Evolutionary conservation across 2,329 filamentous ascomycete genomes (phyloP), one percentile per base, ranked within the genome.

Genomic region (Cytospora paraplurivora): DNA sequence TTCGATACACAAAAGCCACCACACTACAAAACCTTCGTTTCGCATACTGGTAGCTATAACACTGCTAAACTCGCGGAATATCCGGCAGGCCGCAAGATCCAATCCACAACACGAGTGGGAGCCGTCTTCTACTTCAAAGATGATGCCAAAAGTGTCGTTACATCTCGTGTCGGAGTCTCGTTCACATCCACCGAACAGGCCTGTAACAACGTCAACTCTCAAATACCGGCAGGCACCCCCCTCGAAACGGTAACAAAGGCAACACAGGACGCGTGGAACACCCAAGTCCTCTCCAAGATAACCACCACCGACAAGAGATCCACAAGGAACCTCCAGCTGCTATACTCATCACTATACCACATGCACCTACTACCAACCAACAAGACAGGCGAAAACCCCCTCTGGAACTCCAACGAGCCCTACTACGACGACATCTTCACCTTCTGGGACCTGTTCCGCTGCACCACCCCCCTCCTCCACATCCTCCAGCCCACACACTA

Each of bases 331-430:
- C 76, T 89, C 8, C 76, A 81, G 51, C 76, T 89, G 38, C 76
- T 91, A 3, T 91, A 91, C 74, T 84, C 85, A 0, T 86, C 85
- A 0, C 71, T 91, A 34, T 91, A 90, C 70, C 88, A 88, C 68
- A 89, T 88, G 83, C 84, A 87, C 65, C 73, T 91, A 15, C 82
- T 90, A 49, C 88, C 88, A 0, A 88, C 87, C 1, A 89, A 91
- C 71, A 84, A 86, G 64, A 90, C 87, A 0, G 83, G 82, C 1
- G 84, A 88, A 67, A 88, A 87, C 62, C 84, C 84, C 0, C 71
- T 76, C 3, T 87, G 85, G 84, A 71, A 73, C 5, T 81, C 79
- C 1, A 70, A 71, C 0, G 84, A 87, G 68, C 84, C 85, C 1
- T 86, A 83, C 64, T 87, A 84, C 68, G 83, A 87, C 57, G 84